Evolutionary conservation across 768 basidiomycete genomes (phyloP), one percentile per base, ranked within the genome.

Genomic region (Collybiopsis confluens): DNA sequence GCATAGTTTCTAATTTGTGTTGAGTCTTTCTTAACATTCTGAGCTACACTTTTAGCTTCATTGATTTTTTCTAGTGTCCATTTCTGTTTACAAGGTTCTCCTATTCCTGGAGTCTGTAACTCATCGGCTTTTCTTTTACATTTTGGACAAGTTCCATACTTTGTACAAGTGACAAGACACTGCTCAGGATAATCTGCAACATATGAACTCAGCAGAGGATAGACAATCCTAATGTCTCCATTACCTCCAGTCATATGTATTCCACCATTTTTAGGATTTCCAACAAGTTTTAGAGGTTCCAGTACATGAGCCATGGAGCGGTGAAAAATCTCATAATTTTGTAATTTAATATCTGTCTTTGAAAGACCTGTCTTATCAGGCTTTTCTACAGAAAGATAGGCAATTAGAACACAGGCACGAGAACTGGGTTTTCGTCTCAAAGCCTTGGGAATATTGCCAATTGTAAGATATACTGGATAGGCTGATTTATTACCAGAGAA

Each of bases 321-420:
- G n/a, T n/a, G n/a, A n/a, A n/a, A n/a, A n/a, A n/a, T n/a, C n/a
- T n/a, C n/a, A n/a, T n/a, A n/a, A n/a, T n/a, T n/a, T n/a, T n/a
- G n/a, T n/a, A n/a, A n/a, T n/a, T 36, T 36, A 16, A 16, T 8
- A 36, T 36, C 35, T 36, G 8, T 36, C 16, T 36, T 36, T 36
- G 35, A 8, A 16, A 36, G 8, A 16, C 35, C 8, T 44, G 21
- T 44, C 23, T 47, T 47, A 6, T 13, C n/a, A 9, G 21, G 23
- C 5, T 73, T 73, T 3, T 62, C 58, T 0, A 71, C 65, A 1
- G 74, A 68, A 1, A 78, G 64, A 48, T 77, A 76, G 0, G 63
- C 75, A 2, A 77, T 35, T 0, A 76, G 60, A 1, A 75, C n/a
- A n/a, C n/a, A n/a, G n/a, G n/a, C n/a, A n/a, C n/a, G n/a, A n/a